These are phyloP conservation scores for Saccharomyces pastorianus DNA, from an alignment of 1,139 yeast genomes.

Conservation along the genomic window DNA sequence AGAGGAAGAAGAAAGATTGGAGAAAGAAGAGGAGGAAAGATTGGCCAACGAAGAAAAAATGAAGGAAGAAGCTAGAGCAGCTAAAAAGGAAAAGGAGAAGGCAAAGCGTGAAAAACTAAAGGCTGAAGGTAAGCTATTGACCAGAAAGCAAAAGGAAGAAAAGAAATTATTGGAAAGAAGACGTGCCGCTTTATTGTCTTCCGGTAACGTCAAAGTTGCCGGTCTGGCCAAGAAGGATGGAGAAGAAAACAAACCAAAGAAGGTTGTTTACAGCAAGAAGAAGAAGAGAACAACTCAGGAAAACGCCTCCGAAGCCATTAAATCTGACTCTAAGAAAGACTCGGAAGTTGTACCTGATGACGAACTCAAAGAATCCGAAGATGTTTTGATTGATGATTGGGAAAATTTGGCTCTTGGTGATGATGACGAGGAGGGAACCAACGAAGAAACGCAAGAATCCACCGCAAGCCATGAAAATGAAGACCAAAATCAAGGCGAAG, in stretches of 20 bases:
- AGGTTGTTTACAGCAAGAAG: constrained; percentile 68
- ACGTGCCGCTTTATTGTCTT: constrained; percentile 72
- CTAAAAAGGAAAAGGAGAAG: constrained; percentile 77
- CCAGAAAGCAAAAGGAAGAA: constrained; percentile 93
- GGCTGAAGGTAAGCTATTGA: constrained; percentile 84
- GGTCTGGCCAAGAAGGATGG: constrained; percentile 47
- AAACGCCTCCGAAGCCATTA: constrained; percentile 19
- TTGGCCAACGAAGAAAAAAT: constrained; percentile 47
- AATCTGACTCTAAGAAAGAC: constrained; percentile 14
- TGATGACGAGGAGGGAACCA: constrained; percentile 36
- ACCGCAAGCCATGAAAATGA: constrained; percentile 1
- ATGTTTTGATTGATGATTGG: constrained; percentile 56
- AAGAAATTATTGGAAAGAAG: constrained; percentile 81
- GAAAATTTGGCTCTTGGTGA: constrained; percentile 52
- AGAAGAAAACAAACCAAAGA: constrained; percentile 49
- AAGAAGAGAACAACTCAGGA: constrained; percentile 38
- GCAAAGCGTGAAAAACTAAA: constrained; percentile 70
- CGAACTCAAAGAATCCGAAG: constrained; percentile 37
- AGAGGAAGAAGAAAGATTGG: constrained; percentile 54
- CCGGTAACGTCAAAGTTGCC: constrained; percentile 67
- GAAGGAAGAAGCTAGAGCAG: constrained; percentile 63
- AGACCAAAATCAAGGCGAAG: constrained; percentile 11
- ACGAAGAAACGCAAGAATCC: constrained; percentile 8
- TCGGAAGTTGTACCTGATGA: constrained; percentile 21
- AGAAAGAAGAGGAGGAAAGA: constrained; percentile 53